Base-by-base conservation (phyloP, 73 alveolate genomes). In the Paramecium sexaurelia region DNA sequence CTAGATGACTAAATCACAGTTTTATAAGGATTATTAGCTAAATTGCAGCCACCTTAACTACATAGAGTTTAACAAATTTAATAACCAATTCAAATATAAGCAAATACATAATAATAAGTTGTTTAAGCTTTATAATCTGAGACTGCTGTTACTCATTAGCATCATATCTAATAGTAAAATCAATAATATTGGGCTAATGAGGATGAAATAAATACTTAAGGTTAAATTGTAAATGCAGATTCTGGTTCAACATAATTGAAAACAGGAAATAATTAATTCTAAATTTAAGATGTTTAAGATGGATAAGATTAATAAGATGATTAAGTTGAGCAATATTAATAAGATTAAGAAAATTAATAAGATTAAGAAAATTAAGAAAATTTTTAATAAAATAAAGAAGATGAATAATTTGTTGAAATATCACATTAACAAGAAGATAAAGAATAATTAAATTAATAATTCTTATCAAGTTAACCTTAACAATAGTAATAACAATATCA, bases 211-310 rank as follows among this genome's bases (percentile, higher is more conserved):
- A 37, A 22, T 3, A 11, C 35, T 7, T 17, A 71, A 71, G 86
- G 86, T 0, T 29, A 26, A 19, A 22, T 40, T 20, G 90, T 78
- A 10, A 78, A 78, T 41, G 90, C 90, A 2, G 90, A 78, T 78
- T 78, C 90, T 41, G 90, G 90, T 10, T 78, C 90, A 3, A 78
- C 90, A 0, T 78, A 78, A 78, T 13, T 78, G 55, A 78, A 78
- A 78, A 39, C 43, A 6, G 43, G 27, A 39, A 13, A 71, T 36
- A 71, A 71, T 37, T 71, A 71, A 71, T 2, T 35, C 5, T 35
- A 71, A 10, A 27, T 71, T 27, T 33, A 35, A 40, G 86, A 71
- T 32, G 56, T 35, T 6, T 13, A 71, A 36, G 86, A 61, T 29
- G 83, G 3, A 8, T 71, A 71, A 40, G 86, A 71, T 32, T 29